These are phyloP conservation scores for Maudiozyma saulgeensis DNA, from an alignment of 805 yeast species.

Conservation along the genomic window DNA sequence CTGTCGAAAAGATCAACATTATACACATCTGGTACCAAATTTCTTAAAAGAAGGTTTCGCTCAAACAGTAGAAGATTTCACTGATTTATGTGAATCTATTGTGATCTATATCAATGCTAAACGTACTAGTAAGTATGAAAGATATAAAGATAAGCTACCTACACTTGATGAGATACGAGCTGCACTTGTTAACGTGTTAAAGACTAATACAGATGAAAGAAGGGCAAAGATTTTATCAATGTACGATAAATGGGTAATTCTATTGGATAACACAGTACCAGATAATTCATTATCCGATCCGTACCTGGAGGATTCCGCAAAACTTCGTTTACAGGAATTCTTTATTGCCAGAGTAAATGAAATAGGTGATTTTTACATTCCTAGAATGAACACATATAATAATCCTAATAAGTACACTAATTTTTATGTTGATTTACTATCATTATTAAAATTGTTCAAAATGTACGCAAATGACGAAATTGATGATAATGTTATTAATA, in stretches of 20 bases:
- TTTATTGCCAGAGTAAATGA: conserved; percentile 25
- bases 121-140: conserved; percentile 18
- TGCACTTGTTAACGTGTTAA: conserved; percentile 5
- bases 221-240: conserved; percentile 7
- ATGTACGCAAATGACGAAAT: conserved; percentile 18
- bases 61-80: conserved; percentile 16
- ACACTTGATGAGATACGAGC: conserved; percentile 15
- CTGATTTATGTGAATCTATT: conserved; percentile 18
- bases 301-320: conserved; percentile 19
- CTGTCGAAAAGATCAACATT: conserved; percentile 21
- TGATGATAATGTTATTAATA: conserved; percentile 16
- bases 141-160: conserved; percentile 14
- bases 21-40: conserved; percentile 22
- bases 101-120: conserved; percentile 18
- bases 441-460: conserved; percentile 12
- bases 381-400: conserved; percentile 13
- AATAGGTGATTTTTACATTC: conserved; percentile 27
- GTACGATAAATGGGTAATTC: conserved; percentile 20
- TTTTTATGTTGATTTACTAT: conserved; percentile 12
- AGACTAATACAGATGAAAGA: conserved; percentile 5
- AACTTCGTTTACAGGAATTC: conserved; percentile 23
- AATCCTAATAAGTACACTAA: neutral
- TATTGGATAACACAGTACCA: conserved; percentile 18
- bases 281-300: conserved; percentile 25
- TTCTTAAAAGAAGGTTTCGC: conserved; percentile 18